Percentiles rank a stretch among this genome's conserved stretches.
Conservation (phyloP, 2,329 filamentous ascomycete genomes). For the Pseudogymnoascus sp. region DNA sequence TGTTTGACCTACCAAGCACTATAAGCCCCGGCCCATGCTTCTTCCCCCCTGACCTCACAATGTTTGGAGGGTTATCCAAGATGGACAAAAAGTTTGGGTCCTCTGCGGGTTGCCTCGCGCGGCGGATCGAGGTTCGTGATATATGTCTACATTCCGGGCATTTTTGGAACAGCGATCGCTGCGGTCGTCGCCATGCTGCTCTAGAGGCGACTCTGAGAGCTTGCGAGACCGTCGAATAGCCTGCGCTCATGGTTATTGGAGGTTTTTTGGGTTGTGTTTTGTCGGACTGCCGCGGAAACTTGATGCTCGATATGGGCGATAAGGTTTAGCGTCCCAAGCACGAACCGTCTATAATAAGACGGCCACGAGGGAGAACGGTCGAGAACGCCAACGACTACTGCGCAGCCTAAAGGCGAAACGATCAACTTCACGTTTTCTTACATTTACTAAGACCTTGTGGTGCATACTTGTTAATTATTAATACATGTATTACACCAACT, state of each 20-base stretch:
- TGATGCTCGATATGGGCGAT: slow-evolving; percentile 4
- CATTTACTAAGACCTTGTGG: neutral
- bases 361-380: neutral
- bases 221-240: slow-evolving; percentile 5
- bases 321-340: slow-evolving; percentile 7
- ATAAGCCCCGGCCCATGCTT: slow-evolving; percentile 74
- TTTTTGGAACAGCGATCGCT: slow-evolving; percentile 3
- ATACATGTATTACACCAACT: neutral
- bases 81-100: slow-evolving; percentile 75
- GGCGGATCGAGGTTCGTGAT: slow-evolving; percentile 18
- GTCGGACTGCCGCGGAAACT: neutral
- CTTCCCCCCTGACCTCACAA: slow-evolving; percentile 56
- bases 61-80: slow-evolving; percentile 72
- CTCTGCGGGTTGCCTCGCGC: slow-evolving; percentile 49
- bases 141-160: slow-evolving; percentile 19
- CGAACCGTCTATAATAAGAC: neutral
- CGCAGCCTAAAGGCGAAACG: neutral
- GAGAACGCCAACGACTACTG: neutral
- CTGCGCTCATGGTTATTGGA: slow-evolving; percentile 1
- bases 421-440: neutral
- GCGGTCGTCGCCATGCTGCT: neutral
- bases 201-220: neutral
- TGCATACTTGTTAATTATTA: neutral
- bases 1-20: slow-evolving; percentile 50
- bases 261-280: slow-evolving; percentile 1